Conservation (phyloP, 768 basidiomycete genomes). For the Mycena haematopus region DNA sequence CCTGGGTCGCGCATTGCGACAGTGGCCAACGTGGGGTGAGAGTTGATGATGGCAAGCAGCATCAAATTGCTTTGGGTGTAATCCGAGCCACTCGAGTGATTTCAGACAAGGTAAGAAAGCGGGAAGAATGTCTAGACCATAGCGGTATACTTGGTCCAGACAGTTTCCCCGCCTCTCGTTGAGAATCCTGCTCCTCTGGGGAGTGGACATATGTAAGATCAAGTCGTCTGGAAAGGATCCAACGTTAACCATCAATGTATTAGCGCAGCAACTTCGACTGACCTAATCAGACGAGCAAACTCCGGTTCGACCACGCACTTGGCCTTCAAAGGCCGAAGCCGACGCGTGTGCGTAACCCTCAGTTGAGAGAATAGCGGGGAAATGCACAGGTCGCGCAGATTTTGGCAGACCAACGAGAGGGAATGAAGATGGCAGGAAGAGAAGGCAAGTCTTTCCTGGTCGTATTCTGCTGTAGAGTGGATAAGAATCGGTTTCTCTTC, state of each 20-base stretch:
- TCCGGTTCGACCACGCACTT: conserved; percentile 2
- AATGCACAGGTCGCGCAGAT: conserved; percentile 8
- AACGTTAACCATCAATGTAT: no score
- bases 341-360: neutral
- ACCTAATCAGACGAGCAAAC: conserved; percentile 9
- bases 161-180: no score
- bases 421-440: conserved; percentile 5
- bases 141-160: neutral
- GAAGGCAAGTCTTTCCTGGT: neutral
- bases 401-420: conserved; percentile 7
- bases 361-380: conserved; percentile 10
- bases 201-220: conserved; percentile 3
- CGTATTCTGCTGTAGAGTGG: neutral
- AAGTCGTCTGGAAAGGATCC: neutral
- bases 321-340: neutral
- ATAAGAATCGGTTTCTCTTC: neutral
- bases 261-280: neutral
- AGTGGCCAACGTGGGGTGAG: conserved; percentile 8
- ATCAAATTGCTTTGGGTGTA: neutral
- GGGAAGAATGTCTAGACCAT: conserved; percentile 7
- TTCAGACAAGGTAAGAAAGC: conserved; percentile 2
- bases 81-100: conserved; percentile 15
- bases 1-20: neutral
- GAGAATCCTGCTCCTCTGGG: neutral
- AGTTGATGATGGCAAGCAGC: neutral